Conservation (phyloP, 352 stramenopile genomes). For the Globisporangium viniferum region DNA sequence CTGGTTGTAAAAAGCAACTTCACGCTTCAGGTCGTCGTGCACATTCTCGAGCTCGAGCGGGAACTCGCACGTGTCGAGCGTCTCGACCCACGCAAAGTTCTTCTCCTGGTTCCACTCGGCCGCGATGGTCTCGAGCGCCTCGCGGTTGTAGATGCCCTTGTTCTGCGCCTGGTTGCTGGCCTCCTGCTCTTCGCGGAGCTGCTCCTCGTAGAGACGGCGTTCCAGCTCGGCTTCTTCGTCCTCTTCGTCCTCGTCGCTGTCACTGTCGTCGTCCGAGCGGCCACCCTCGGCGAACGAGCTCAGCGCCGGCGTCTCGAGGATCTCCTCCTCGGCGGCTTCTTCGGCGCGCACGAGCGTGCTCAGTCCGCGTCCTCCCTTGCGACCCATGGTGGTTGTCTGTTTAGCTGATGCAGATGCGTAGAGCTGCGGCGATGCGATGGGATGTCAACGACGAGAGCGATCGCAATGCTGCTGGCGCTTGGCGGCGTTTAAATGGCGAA, state of each 20-base stretch:
- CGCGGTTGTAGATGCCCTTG: constrained; percentile 68
- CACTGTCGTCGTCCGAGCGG: constrained; percentile 22
- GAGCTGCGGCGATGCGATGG: not conserved
- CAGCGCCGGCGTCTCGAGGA: constrained; percentile 78
- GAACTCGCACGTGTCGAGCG: constrained; percentile 63
- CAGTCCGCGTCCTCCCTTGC: constrained; percentile 36
- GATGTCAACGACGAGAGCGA: constrained; percentile 1
- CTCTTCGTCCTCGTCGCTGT: constrained; percentile 42
- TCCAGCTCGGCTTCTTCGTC: constrained; percentile 73
- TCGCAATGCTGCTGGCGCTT: constrained; percentile 6
- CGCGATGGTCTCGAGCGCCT: constrained; percentile 60
- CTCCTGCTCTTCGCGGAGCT: constrained; percentile 44
- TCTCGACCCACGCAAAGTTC: constrained; percentile 73
- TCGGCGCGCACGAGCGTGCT: constrained; percentile 68
- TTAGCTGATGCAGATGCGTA: constrained; percentile 2
- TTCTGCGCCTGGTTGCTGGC: constrained; percentile 35
- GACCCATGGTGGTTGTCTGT: constrained; percentile 28
- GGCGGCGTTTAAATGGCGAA: constrained; percentile 11
- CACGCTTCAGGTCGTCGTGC: constrained; percentile 86
- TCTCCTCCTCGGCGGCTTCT: constrained; percentile 74
- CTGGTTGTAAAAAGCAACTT: constrained; percentile 98
- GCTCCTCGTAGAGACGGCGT: constrained; percentile 67
- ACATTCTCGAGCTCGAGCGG: constrained; percentile 70
- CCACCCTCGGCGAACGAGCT: constrained; percentile 35
- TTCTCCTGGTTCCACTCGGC: constrained; percentile 52